Conservation (phyloP, 495 filamentous ascomycete species). For the Daldinia concentrica region DNA sequence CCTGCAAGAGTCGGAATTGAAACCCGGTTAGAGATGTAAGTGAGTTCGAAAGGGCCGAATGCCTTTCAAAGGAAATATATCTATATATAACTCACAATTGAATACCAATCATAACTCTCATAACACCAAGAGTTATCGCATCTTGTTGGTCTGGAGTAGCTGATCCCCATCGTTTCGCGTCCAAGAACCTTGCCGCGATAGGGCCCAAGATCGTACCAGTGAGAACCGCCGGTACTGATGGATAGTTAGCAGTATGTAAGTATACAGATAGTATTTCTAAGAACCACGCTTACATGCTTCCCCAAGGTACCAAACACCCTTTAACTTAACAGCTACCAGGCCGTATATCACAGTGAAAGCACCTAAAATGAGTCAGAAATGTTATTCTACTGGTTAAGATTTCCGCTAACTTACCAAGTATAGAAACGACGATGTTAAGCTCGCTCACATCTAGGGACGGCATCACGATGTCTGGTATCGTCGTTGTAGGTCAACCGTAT, state of each 20-base stretch:
- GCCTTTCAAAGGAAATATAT: slow-evolving; percentile 49
- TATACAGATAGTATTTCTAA: background rate
- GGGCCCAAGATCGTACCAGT: slow-evolving; percentile 61
- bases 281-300: slow-evolving; percentile 60
- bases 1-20: slow-evolving; percentile 43
- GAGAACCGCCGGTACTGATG: slow-evolving; percentile 60
- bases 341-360: slow-evolving; percentile 56
- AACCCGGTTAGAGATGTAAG: slow-evolving; percentile 47
- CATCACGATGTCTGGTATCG: slow-evolving; percentile 40
- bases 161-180: slow-evolving; percentile 56
- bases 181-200: slow-evolving; percentile 58
- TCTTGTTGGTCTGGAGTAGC: slow-evolving; percentile 51
- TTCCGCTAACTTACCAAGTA: slow-evolving; percentile 51
- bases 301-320: slow-evolving; percentile 64
- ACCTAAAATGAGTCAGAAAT: slow-evolving; percentile 35
- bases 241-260: slow-evolving; percentile 6
- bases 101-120: slow-evolving; percentile 64
- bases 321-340: slow-evolving; percentile 62
- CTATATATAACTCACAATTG: slow-evolving; percentile 53
- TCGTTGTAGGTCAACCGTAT: slow-evolving; percentile 4
- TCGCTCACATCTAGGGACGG: slow-evolving; percentile 63
- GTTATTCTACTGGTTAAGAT: slow-evolving; percentile 1
- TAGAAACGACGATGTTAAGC: slow-evolving; percentile 59
- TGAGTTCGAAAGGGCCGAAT: slow-evolving; percentile 28
- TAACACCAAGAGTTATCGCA: slow-evolving; percentile 59